phyloP scores from a whole-genome alignment of 2,329 filamentous ascomycete genomes.

The Knoxdaviesia capensis region DNA sequence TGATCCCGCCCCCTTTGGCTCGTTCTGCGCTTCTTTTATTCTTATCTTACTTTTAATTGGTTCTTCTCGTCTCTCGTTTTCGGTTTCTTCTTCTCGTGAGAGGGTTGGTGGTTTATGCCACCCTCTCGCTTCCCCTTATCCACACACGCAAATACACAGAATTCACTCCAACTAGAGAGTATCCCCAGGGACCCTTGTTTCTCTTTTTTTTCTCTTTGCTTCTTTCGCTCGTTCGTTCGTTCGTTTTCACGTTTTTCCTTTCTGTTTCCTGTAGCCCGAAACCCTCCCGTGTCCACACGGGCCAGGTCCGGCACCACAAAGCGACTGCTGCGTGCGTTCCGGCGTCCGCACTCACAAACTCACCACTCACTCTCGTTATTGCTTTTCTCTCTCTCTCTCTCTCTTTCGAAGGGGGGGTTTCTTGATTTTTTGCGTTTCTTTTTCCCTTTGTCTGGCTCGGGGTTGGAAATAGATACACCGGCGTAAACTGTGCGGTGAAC shows the following conservation, averaged over 20 bases:
- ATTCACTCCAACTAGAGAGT: too few species aligned
- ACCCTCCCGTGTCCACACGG: too few species aligned
- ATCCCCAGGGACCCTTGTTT: background rate
- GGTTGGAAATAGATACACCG: too few species aligned
- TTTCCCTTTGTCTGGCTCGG: too few species aligned
- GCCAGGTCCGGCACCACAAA: too few species aligned
- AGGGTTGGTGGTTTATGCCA: background rate
- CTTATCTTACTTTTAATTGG: slow-evolving; percentile 7
- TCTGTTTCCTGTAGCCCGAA: background rate
- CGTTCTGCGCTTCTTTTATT: background rate
- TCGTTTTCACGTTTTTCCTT: background rate
- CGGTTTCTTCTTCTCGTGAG: slow-evolving; percentile 1
- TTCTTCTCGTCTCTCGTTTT: background rate
- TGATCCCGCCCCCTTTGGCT: slow-evolving; percentile 1
- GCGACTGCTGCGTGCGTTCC: too few species aligned
- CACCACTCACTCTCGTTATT: too few species aligned
- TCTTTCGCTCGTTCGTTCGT: background rate
- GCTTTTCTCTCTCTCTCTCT: background rate
- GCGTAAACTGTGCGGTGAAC: too few species aligned
- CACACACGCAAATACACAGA: too few species aligned
- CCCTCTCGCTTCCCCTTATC: too few species aligned
- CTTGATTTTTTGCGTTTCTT: too few species aligned
- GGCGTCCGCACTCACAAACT: too few species aligned
- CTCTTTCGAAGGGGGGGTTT: background rate
- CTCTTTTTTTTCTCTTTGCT: background rate